Conservation (phyloP, 2,329 filamentous ascomycete species). For the Leptographium radiaticola region DNA sequence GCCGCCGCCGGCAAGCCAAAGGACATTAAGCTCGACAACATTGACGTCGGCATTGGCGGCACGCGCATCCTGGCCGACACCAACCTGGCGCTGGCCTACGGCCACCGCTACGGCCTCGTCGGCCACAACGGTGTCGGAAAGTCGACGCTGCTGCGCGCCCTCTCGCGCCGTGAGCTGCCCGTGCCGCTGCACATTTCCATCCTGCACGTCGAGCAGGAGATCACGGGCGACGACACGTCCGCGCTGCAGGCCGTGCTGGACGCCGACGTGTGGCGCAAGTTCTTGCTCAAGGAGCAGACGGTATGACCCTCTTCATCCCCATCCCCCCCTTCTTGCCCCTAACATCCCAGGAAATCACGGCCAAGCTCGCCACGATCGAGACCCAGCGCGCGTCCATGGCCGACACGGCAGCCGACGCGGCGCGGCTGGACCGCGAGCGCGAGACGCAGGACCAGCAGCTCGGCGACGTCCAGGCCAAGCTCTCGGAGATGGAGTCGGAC, state of each 20-base stretch:
- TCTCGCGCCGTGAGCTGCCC: constrained; percentile 84
- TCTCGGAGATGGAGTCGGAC: constrained; percentile 97
- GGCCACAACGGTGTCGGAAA: constrained; percentile 99
- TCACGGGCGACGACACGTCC: constrained; percentile 88
- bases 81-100: constrained; percentile 78
- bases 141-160: constrained; percentile 82
- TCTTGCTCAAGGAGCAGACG: constrained; percentile 78
- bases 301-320: no score
- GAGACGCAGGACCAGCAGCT: constrained; percentile 85
- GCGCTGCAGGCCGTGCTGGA: constrained; percentile 91
- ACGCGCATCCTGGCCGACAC: constrained; percentile 84
- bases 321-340: no score
- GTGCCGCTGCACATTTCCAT: constrained; percentile 98
- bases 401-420: constrained; percentile 83
- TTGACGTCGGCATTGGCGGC: constrained; percentile 87
- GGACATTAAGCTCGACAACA: constrained; percentile 94
- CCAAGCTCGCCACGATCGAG: constrained; percentile 66
- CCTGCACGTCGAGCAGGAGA: constrained; percentile 98
- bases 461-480: constrained; percentile 79
- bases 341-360: constrained; percentile 48
- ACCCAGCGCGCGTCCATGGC: constrained; percentile 65
- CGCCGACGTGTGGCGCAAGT: constrained; percentile 97
- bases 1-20: constrained; percentile 76
- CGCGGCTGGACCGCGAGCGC: constrained; percentile 69
- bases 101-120: constrained; percentile 89